Evolutionary conservation across 2,329 filamentous ascomycete species (phyloP).

Genomic region (Aspergillus glaucus): DNA sequence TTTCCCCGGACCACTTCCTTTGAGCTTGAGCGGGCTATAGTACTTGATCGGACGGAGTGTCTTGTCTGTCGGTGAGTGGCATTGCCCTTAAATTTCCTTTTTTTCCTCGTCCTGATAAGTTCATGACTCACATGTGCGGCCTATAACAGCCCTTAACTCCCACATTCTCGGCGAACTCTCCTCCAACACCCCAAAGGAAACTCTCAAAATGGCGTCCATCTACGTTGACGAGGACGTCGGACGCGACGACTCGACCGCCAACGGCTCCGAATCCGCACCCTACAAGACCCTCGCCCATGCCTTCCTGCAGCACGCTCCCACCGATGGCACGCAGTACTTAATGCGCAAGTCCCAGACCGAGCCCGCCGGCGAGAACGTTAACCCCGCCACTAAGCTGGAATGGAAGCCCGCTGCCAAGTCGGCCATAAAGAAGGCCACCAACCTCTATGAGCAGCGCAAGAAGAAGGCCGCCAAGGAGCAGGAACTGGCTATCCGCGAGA

Average conservation of each 20-base stretch:
- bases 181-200: slow-evolving; percentile 3
- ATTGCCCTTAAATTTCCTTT: not conserved
- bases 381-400: slow-evolving; percentile 56
- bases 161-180: not conserved
- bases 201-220: slow-evolving; percentile 39
- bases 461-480: slow-evolving; percentile 78
- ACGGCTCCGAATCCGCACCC: slow-evolving; percentile 65
- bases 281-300: slow-evolving; percentile 78
- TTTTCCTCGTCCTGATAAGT: not conserved
- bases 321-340: slow-evolving; percentile 57
- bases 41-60: not conserved
- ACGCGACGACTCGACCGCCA: slow-evolving; percentile 59
- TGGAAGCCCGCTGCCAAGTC: slow-evolving; percentile 83
- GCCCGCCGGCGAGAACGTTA: slow-evolving; percentile 55
- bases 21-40: not conserved
- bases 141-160: not conserved
- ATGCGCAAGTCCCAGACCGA: slow-evolving; percentile 62
- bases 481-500: slow-evolving; percentile 64
- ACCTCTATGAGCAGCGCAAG: slow-evolving; percentile 67
- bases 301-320: slow-evolving; percentile 62
- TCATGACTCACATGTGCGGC: slow-evolving; percentile 13
- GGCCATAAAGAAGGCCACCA: slow-evolving; percentile 76
- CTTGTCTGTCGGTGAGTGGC: not conserved
- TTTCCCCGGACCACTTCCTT: not conserved
- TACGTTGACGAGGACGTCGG: slow-evolving; percentile 80